Percentiles rank a stretch among this genome's conserved stretches.
These are phyloP conservation scores for Pichia sp. DNA, from an alignment of 1,139 yeast genomes.

Conservation along the genomic window DNA sequence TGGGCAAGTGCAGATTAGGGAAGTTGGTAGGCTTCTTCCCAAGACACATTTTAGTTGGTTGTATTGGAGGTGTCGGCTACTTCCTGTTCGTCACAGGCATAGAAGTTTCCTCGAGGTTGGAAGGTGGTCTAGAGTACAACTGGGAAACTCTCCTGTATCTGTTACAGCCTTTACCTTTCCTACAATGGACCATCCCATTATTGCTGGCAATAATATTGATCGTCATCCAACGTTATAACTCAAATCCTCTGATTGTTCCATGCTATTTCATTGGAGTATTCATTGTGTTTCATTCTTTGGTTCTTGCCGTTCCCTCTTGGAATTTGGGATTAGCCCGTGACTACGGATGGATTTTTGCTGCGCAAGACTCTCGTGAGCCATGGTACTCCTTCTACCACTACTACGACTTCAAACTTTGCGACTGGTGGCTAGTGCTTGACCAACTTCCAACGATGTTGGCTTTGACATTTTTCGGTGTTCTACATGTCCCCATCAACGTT, in stretches of 20 bases:
- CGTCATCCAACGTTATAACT: conserved; percentile 57
- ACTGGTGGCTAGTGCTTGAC: conserved; percentile 64
- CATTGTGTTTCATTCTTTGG: conserved; percentile 60
- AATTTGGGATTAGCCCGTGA: conserved; percentile 58
- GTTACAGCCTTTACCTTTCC: conserved; percentile 37
- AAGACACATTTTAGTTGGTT: conserved; percentile 90
- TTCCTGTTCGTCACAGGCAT: conserved; percentile 85
- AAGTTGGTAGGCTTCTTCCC: conserved; percentile 92
- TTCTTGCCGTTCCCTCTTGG: conserved; percentile 63
- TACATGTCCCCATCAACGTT: conserved; percentile 95
- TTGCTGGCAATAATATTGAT: conserved; percentile 56
- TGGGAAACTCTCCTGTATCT: conserved; percentile 50
- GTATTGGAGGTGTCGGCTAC: conserved; percentile 98
- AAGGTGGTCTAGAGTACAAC: conserved; percentile 67
- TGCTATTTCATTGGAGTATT: conserved; percentile 72
- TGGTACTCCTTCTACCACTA: conserved; percentile 84
- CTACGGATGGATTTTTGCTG: conserved; percentile 76
- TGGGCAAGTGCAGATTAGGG: conserved; percentile 81
- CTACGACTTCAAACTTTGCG: conserved; percentile 65
- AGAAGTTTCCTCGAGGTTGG: conserved; percentile 79
- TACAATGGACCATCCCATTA: conserved; percentile 75
- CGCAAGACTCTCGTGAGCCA: conserved; percentile 65
- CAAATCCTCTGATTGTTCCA: conserved; percentile 79
- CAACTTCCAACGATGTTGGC: conserved; percentile 94
- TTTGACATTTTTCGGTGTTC: conserved; percentile 86